phyloP scores from a whole-genome alignment of 1,284 basidiomycete genomes.

The Ceraceosorus bombacis region DNA sequence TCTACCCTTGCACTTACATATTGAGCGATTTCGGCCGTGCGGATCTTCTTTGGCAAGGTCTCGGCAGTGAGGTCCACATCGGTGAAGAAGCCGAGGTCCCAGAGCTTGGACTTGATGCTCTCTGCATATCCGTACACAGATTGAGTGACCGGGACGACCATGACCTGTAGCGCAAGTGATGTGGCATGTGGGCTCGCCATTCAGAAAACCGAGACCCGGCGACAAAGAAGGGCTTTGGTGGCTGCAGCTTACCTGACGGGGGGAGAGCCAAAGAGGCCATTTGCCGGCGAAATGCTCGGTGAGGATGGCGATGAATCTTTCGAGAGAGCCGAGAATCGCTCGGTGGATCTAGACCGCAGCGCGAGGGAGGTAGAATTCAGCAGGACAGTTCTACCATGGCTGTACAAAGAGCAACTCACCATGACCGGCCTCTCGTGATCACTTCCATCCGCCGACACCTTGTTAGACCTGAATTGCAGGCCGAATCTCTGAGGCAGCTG shows the following conservation, averaged over 20 bases:
- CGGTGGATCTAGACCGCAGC: constrained; percentile 64
- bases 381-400: too few species aligned
- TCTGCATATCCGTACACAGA: constrained; percentile 80
- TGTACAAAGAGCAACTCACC: constrained; percentile 18
- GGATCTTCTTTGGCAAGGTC: constrained; percentile 91
- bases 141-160: constrained; percentile 83
- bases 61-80: constrained; percentile 89
- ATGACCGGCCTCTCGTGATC: constrained; percentile 78
- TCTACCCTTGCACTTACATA: constrained; percentile 46
- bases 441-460: constrained; percentile 44
- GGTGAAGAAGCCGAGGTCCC: constrained; percentile 66
- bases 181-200: too few species aligned
- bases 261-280: constrained; percentile 99
- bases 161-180: constrained; percentile 50
- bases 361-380: too few species aligned
- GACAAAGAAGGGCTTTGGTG: too few species aligned
- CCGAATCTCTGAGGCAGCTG: constrained; percentile 97
- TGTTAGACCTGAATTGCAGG: constrained; percentile 64
- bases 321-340: constrained; percentile 86
- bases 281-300: constrained; percentile 97
- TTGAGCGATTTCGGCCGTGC: constrained; percentile 43
- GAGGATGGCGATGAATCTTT: constrained; percentile 93
- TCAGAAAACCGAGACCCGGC: too few species aligned
- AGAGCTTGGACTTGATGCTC: constrained; percentile 64
- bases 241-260: constrained; percentile 59